A percentile compares a stretch with the other conserved stretches of the same genome.
Conservation (phyloP, 768 basidiomycete species). For the Podaxis pistillaris region DNA sequence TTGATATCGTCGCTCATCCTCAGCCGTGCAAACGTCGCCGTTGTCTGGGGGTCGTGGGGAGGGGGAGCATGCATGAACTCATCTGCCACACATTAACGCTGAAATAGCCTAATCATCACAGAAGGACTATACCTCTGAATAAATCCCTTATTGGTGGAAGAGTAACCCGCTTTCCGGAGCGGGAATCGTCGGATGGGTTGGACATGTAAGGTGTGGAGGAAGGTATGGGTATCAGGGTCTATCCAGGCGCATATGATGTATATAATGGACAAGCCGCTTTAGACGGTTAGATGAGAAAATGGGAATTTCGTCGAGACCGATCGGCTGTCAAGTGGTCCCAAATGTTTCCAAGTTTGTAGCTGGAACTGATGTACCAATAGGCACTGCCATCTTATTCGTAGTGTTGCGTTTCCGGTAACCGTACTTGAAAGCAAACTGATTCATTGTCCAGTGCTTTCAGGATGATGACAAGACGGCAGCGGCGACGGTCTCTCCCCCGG, state of each 20-base stretch:
- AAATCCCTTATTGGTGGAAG: slow-evolving; percentile 73
- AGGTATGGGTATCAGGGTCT: slow-evolving; percentile 14
- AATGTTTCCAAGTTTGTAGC: slow-evolving; percentile 18
- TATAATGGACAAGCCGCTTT: slow-evolving; percentile 17
- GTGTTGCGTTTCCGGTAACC: slow-evolving; percentile 4
- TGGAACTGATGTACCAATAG: slow-evolving; percentile 15
- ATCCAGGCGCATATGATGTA: slow-evolving; percentile 17
- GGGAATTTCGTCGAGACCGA: not conserved
- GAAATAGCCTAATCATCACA: slow-evolving; percentile 5
- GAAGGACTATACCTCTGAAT: slow-evolving; percentile 47
- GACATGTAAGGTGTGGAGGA: slow-evolving; percentile 22
- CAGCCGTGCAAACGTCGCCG: slow-evolving; percentile 42
- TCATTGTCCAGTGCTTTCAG: slow-evolving; percentile 2
- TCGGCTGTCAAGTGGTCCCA: slow-evolving; percentile 16
- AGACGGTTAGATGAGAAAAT: slow-evolving; percentile 10
- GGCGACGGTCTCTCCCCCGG: not conserved
- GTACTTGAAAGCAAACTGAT: slow-evolving; percentile 7
- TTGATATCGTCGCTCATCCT: slow-evolving; percentile 39
- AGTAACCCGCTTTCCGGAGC: slow-evolving; percentile 44
- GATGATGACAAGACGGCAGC: slow-evolving; percentile 6
- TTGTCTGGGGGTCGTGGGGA: slow-evolving; percentile 32
- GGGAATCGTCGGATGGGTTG: slow-evolving; percentile 28
- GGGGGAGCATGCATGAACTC: slow-evolving; percentile 44
- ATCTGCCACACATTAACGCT: slow-evolving; percentile 28
- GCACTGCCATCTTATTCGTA: slow-evolving; percentile 10